phyloP scores from a whole-genome alignment of 371 early-diverging fungal species.

The Entomophthora muscae region DNA sequence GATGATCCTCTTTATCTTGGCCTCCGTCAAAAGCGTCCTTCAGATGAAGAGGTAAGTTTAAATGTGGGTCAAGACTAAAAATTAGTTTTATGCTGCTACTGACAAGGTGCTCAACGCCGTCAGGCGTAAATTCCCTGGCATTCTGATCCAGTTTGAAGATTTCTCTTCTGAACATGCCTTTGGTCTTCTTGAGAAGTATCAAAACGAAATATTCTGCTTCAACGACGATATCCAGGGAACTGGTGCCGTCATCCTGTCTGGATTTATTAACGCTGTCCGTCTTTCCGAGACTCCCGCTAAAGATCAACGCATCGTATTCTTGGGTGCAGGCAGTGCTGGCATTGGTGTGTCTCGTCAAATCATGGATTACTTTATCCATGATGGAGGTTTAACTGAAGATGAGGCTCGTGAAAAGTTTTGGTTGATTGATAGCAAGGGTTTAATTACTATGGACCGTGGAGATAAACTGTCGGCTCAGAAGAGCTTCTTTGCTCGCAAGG shows the following conservation, averaged over 20 bases:
- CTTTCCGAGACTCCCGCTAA: slow-evolving; percentile 32
- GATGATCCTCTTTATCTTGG: slow-evolving; percentile 80
- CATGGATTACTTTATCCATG: slow-evolving; percentile 45
- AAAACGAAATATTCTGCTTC: slow-evolving; percentile 43
- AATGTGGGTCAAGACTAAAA: background rate
- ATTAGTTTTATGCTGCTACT: slow-evolving; percentile 51
- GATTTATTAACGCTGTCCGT: slow-evolving; percentile 73
- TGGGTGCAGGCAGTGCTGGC: slow-evolving; percentile 75
- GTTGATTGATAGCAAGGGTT: slow-evolving; percentile 71
- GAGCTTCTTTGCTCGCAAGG: slow-evolving; percentile 53
- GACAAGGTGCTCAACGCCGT: slow-evolving; percentile 62
- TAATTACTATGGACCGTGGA: slow-evolving; percentile 65
- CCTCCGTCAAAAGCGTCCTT: slow-evolving; percentile 46
- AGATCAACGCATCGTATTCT: slow-evolving; percentile 72
- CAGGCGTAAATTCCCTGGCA: slow-evolving; percentile 42
- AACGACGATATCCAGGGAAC: slow-evolving; percentile 78
- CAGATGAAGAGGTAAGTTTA: slow-evolving; percentile 25
- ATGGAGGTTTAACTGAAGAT: slow-evolving; percentile 41
- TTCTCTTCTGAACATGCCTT: slow-evolving; percentile 80
- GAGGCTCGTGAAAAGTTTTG: slow-evolving; percentile 61
- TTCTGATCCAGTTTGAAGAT: slow-evolving; percentile 85
- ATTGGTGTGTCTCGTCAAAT: slow-evolving; percentile 80
- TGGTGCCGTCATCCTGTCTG: slow-evolving; percentile 78
- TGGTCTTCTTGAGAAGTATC: slow-evolving; percentile 44
- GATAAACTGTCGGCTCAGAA: slow-evolving; percentile 67